Conservation (phyloP, 2,329 filamentous ascomycete species). For the Emmonsia crescens region DNA sequence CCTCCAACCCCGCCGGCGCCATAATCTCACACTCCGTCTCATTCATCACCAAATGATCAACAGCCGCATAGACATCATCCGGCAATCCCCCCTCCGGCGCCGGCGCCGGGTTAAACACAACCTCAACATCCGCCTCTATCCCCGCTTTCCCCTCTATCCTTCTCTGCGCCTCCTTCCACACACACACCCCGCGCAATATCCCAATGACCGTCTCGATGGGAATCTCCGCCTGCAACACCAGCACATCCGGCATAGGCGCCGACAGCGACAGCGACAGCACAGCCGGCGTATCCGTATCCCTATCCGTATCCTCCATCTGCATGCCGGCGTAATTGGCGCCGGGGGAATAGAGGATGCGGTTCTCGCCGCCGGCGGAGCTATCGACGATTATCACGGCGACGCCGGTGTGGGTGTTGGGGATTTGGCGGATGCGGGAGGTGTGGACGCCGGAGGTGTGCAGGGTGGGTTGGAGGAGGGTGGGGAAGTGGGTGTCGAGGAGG, state of each 20-base stretch:
- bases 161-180: conserved; percentile 35
- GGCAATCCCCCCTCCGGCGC: conserved; percentile 65
- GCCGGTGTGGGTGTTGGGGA: conserved; percentile 48
- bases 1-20: conserved; percentile 38
- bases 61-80: conserved; percentile 50
- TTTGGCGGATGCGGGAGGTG: conserved; percentile 41
- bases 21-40: conserved; percentile 78
- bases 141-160: conserved; percentile 22
- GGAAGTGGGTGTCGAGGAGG: conserved; percentile 49
- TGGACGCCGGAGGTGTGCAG: conserved; percentile 54
- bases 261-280: conserved; percentile 30
- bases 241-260: conserved; percentile 45
- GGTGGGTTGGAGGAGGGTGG: conserved; percentile 46
- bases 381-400: conserved; percentile 69
- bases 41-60: conserved; percentile 77
- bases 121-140: conserved; percentile 40
- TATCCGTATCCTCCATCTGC: no score
- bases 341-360: conserved; percentile 63
- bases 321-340: conserved; percentile 53
- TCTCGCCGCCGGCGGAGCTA: conserved; percentile 56
- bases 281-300: conserved; percentile 23
- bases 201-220: conserved; percentile 55
- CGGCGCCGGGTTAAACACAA: conserved; percentile 81
- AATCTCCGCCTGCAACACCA: conserved; percentile 72
- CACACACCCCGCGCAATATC: conserved; percentile 37